These are phyloP conservation scores for Candida anglica DNA, from an alignment of 805 yeast species.

Conservation along the genomic window DNA sequence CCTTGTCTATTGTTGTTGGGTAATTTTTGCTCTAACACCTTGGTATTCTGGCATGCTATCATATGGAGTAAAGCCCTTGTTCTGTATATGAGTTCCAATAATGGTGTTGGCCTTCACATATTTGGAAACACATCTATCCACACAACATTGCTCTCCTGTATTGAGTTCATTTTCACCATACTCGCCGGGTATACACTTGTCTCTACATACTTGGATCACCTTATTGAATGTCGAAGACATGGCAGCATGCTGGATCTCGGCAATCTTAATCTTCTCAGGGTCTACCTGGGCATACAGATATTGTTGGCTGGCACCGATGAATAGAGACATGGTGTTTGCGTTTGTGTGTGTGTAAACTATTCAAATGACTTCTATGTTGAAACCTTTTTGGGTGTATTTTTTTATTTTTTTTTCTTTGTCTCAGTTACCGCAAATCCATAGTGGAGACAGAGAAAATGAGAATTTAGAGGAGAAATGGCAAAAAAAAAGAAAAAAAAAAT, in stretches of 20 bases:
- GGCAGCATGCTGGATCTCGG: constrained; percentile 66
- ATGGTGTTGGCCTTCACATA: constrained; percentile 68
- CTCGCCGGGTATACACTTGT: constrained; percentile 80
- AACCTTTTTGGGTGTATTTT: too few species aligned
- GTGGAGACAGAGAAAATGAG: not conserved
- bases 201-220: constrained; percentile 58
- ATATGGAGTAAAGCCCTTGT: constrained; percentile 40
- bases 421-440: not conserved
- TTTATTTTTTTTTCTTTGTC: not conserved
- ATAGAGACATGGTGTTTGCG: constrained; percentile 56
- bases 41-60: constrained; percentile 40
- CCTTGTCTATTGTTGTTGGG: too few species aligned
- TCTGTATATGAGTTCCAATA: constrained; percentile 52
- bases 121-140: constrained; percentile 83
- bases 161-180: constrained; percentile 81
- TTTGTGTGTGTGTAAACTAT: too few species aligned
- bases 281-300: constrained; percentile 47
- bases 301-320: constrained; percentile 46
- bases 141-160: constrained; percentile 79
- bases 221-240: constrained; percentile 53
- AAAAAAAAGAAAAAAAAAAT: too few species aligned
- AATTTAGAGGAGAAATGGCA: too few species aligned
- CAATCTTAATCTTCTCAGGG: constrained; percentile 56
- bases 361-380: too few species aligned
- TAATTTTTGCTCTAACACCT: constrained; percentile 21